Evolutionary conservation across 2,329 filamentous ascomycete genomes (phyloP).

Genomic region (Xylaria sp.): DNA sequence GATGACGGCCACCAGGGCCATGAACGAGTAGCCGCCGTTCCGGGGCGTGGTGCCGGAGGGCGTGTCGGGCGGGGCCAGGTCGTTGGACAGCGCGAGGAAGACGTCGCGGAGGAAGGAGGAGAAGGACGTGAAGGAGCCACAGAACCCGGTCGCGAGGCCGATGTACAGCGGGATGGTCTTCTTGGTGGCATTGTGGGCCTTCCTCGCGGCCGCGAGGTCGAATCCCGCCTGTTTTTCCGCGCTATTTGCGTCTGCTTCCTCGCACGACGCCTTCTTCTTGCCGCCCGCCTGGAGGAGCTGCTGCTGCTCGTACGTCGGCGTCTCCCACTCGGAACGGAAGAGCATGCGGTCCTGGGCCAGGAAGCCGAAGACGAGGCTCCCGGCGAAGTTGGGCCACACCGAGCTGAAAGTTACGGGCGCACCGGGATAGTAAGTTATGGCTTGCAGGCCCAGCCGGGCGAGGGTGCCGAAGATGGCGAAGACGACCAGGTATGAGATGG

Average conservation of each 20-base stretch:
- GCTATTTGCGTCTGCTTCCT: conserved; percentile 38
- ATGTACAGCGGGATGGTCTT: conserved; percentile 90
- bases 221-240: conserved; percentile 20
- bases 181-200: conserved; percentile 67
- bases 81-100: conserved; percentile 79
- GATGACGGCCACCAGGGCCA: conserved; percentile 77
- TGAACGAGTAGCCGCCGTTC: conserved; percentile 78
- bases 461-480: conserved; percentile 86
- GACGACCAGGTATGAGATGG: conserved; percentile 78
- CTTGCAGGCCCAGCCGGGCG: conserved; percentile 77
- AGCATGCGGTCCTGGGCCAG: conserved; percentile 76
- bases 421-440: conserved; percentile 77
- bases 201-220: conserved; percentile 51
- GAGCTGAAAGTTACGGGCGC: conserved; percentile 74
- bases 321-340: conserved; percentile 70
- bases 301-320: conserved; percentile 42
- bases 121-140: conserved; percentile 88
- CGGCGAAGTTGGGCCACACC: conserved; percentile 86
- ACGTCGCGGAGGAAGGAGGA: conserved; percentile 81
- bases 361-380: conserved; percentile 84
- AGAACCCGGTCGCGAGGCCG: conserved; percentile 83
- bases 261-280: conserved; percentile 40
- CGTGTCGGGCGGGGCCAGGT: conserved; percentile 57
- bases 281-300: conserved; percentile 41
- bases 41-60: conserved; percentile 49